A percentile compares a stretch with the other conserved stretches of the same genome.
Conservation (phyloP, 2,329 filamentous ascomycete genomes). For the Diaporthe sp. region DNA sequence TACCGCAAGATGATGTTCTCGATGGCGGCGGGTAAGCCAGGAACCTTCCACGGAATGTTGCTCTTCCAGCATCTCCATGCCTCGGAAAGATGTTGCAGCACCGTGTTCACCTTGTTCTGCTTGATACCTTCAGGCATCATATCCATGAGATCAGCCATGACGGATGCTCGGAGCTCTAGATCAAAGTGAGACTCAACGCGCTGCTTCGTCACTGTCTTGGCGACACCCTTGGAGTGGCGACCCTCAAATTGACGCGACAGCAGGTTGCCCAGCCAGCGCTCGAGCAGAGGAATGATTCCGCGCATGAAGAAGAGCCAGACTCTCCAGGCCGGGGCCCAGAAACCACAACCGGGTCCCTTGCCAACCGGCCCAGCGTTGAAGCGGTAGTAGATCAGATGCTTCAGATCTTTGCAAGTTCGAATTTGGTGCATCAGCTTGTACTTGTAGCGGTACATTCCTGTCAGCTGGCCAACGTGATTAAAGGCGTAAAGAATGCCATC, state of each 20-base stretch:
- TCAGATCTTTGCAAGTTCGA: slow-evolving; percentile 97
- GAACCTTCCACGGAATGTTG: slow-evolving; percentile 99
- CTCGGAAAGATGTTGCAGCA: slow-evolving; percentile 96
- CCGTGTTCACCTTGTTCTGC: slow-evolving; percentile 98
- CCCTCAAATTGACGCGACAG: slow-evolving; percentile 98
- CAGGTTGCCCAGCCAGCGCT: slow-evolving; percentile 97
- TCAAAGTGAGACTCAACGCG: slow-evolving; percentile 99
- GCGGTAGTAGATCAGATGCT: slow-evolving; percentile 98
- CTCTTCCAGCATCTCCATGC: slow-evolving; percentile 99
- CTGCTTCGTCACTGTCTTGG: slow-evolving; percentile 99
- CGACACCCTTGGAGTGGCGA: slow-evolving; percentile 97
- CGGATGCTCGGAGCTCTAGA: slow-evolving; percentile 94
- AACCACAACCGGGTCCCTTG: slow-evolving; percentile 97
- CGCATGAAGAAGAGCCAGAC: slow-evolving; percentile 99
- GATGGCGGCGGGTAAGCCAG: slow-evolving; percentile 93
- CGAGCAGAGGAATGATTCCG: slow-evolving; percentile 95
- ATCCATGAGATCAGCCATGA: slow-evolving; percentile 99
- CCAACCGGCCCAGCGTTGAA: slow-evolving; percentile 98
- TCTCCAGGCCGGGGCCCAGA: slow-evolving; percentile 98
- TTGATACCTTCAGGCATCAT: slow-evolving; percentile 99
- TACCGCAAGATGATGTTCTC: slow-evolving; percentile 99
- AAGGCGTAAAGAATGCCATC: slow-evolving; percentile 99
- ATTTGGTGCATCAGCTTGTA: slow-evolving; percentile 99
- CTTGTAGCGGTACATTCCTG: slow-evolving; percentile 99
- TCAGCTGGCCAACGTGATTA: slow-evolving; percentile 98